A percentile compares a stretch with the other conserved stretches of the same genome.
These are phyloP conservation scores for Pecoramyces ruminantium DNA, from an alignment of 192 early-diverging fungal species.

Conservation along the genomic window DNA sequence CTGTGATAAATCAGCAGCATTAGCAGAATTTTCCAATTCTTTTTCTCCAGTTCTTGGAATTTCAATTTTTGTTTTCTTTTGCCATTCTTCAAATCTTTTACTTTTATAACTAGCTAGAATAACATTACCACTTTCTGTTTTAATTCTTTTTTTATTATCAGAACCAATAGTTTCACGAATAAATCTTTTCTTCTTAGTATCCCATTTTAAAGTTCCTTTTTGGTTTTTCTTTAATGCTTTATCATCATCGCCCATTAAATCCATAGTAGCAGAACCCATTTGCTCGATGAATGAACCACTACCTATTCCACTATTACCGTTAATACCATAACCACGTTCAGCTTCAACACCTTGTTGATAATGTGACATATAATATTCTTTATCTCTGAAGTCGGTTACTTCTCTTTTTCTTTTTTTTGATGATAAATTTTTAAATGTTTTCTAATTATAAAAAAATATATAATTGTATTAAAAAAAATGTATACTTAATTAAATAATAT, in stretches of 20 bases:
- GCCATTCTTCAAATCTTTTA: conserved; percentile 77
- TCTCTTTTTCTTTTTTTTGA: background rate
- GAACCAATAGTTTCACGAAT: conserved; percentile 67
- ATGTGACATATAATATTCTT: conserved; percentile 79
- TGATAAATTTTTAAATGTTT: background rate
- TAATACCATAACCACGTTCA: conserved; percentile 59
- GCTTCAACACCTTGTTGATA: conserved; percentile 68
- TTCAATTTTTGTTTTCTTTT: conserved; percentile 62
- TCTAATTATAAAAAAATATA: too few relatives aligned
- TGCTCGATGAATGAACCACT: conserved; percentile 62
- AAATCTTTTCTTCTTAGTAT: conserved; percentile 85
- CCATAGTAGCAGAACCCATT: conserved; percentile 54
- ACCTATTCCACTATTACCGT: background rate
- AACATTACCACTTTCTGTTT: conserved; percentile 75
- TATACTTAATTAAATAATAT: too few relatives aligned
- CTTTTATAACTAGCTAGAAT: conserved; percentile 77
- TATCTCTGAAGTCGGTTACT: conserved; percentile 41
- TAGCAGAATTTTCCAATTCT: conserved; percentile 36
- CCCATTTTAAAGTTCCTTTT: conserved; percentile 61
- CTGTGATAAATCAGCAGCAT: conserved; percentile 17
- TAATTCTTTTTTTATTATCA: conserved; percentile 92
- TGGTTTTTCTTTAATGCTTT: conserved; percentile 29
- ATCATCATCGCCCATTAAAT: conserved; percentile 69
- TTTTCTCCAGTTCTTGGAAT: conserved; percentile 74
- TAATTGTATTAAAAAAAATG: too few relatives aligned